Evolutionary conservation across 257 asterid genomes (phyloP).

Genomic region (Echites panduratus): DNA sequence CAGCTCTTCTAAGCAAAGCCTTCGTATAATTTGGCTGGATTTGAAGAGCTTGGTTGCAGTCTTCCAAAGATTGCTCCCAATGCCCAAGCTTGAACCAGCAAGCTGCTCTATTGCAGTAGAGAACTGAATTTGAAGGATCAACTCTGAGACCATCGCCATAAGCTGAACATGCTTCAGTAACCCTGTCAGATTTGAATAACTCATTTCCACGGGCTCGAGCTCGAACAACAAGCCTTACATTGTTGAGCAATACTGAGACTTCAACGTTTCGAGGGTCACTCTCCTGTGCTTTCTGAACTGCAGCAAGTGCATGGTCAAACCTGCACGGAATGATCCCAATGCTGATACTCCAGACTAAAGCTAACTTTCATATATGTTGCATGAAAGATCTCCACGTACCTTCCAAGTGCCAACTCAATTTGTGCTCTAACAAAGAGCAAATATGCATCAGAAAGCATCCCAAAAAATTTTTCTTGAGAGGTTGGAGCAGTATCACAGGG

Average conservation of each 20-base stretch:
- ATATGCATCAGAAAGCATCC: slow-evolving; percentile 68
- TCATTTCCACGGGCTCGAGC: slow-evolving; percentile 92
- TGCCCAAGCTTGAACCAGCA: slow-evolving; percentile 84
- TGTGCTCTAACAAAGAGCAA: slow-evolving; percentile 57
- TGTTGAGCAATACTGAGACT: slow-evolving; percentile 45
- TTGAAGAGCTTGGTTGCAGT: slow-evolving; percentile 76
- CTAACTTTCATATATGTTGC: background rate
- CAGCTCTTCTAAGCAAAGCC: slow-evolving; percentile 89
- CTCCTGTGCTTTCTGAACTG: slow-evolving; percentile 57
- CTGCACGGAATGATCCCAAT: slow-evolving; percentile 33
- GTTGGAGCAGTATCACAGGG: slow-evolving; percentile 15
- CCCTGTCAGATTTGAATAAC: slow-evolving; percentile 80
- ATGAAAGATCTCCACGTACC: slow-evolving; percentile 36
- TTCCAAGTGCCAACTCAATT: slow-evolving; percentile 71
- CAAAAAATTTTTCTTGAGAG: slow-evolving; percentile 47
- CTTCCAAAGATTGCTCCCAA: slow-evolving; percentile 75
- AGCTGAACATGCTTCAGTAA: slow-evolving; percentile 86
- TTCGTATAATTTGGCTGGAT: slow-evolving; percentile 70
- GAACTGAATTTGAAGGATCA: slow-evolving; percentile 80
- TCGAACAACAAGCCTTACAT: slow-evolving; percentile 52
- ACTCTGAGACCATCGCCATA: slow-evolving; percentile 76
- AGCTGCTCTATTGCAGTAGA: slow-evolving; percentile 95
- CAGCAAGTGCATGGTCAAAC: slow-evolving; percentile 63
- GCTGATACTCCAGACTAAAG: slow-evolving; percentile 15
- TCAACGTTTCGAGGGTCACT: slow-evolving; percentile 59